Base-by-base conservation (phyloP, 139 green algal species). In the Coelastrella sp. region DNA sequence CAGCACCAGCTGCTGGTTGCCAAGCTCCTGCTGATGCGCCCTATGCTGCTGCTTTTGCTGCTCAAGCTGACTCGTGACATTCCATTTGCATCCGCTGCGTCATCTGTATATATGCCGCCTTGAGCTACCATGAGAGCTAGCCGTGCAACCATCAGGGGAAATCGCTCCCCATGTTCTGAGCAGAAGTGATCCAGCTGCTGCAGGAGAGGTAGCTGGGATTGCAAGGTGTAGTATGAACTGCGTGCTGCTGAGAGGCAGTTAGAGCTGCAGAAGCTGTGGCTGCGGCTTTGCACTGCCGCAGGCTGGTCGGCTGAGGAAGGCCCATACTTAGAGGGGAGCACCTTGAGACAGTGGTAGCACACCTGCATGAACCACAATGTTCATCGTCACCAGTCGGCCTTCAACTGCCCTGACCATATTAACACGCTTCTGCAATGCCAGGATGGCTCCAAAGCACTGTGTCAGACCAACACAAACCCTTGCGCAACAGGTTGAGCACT, bases 281-380 rank as follows among this genome's bases (percentile, higher is more conserved):
- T 63, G 58, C 22, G 57, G 22, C 58, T 86, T 7, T n/a, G 80
- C 12, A 73, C 58, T 22, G 80, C 20, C 9, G 59, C 59, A 58
- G 58, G 19, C 20, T 74, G 80, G 56, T 63, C 35, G 35, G 79
- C 79, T 59, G 74, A 58, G 10, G 74, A 17, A 14, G 25, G 74
- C 0, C 74, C 74, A 80, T 87, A 15, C 17, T 78, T 24, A 8
- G 61, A 35, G 25, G 82, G 68, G 10, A 88, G 84, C 49, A 88
- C 84, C 49, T 88, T 88, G 20, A 88, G 68, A 60, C 84, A 88
- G 68, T 88, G 84, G 49, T 88, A 88, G 68, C 84, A 88, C 66
- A 88, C 84, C 84, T 88, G 68, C 27, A 22, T 11, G 78, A 7
- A 22, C 6, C 17, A n/a, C 20, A 84, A n/a, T 22, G 24, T 17